Conservation (phyloP, 2,329 filamentous ascomycete species). For the Aquanectria penicillioides region DNA sequence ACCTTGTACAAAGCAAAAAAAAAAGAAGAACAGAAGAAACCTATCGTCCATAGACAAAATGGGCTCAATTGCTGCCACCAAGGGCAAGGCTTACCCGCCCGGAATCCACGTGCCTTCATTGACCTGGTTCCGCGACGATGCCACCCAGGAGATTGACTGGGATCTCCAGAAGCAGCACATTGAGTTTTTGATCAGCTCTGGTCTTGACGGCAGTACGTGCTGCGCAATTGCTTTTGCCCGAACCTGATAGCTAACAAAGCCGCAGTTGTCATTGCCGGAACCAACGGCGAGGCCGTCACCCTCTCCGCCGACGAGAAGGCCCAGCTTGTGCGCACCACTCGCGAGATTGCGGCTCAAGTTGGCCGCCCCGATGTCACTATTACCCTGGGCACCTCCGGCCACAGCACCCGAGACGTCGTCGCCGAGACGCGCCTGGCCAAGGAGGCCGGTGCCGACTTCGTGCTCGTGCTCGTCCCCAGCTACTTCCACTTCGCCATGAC, state of each 20-base stretch:
- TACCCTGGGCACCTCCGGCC: slow-evolving; percentile 73
- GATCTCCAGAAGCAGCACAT: slow-evolving; percentile 62
- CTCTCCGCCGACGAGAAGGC: slow-evolving; percentile 72
- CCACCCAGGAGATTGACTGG: slow-evolving; percentile 65
- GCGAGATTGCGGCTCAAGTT: slow-evolving; percentile 65
- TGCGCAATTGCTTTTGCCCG: accelerated
- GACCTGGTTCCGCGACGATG: slow-evolving; percentile 62
- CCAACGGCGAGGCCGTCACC: slow-evolving; percentile 79
- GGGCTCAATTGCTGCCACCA: slow-evolving; percentile 41
- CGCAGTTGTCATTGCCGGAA: slow-evolving; percentile 72
- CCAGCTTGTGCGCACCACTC: slow-evolving; percentile 68
- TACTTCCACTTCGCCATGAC: slow-evolving; percentile 76
- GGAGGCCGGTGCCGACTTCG: slow-evolving; percentile 72
- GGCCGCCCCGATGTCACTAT: slow-evolving; percentile 68
- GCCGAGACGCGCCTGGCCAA: slow-evolving; percentile 71
- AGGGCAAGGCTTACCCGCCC: slow-evolving; percentile 52
- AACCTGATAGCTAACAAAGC: slow-evolving; percentile 24
- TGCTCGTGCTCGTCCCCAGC: slow-evolving; percentile 74
- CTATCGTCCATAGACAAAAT: slow-evolving; percentile 30
- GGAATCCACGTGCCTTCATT: slow-evolving; percentile 67
- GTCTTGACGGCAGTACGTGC: slow-evolving; percentile 58
- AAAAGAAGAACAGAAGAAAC: too few relatives aligned
- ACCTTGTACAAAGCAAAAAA: not conserved
- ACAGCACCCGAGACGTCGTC: slow-evolving; percentile 74
- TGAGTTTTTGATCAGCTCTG: slow-evolving; percentile 62